phyloP scores from a whole-genome alignment of 805 yeast genomes.

The Myxozyma neotropica region DNA sequence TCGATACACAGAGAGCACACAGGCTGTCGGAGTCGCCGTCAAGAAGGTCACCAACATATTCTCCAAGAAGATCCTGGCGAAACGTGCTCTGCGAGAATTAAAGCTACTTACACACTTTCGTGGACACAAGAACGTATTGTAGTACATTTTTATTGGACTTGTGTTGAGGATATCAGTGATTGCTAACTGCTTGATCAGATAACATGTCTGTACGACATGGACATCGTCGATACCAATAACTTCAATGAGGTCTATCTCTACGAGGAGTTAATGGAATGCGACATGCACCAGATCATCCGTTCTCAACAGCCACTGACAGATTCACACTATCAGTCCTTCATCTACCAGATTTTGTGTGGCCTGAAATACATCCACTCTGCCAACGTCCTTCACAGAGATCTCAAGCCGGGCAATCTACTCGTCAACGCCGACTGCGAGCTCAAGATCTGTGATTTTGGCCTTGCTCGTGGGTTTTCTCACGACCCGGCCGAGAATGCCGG shows the following conservation, averaged over 20 bases:
- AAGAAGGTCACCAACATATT: constrained; percentile 95
- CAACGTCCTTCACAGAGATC: constrained; percentile 89
- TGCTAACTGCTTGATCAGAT: constrained; percentile 45
- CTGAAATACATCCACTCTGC: constrained; percentile 87
- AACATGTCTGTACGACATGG: constrained; percentile 92
- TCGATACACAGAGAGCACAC: constrained; percentile 51
- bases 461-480: constrained; percentile 87
- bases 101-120: constrained; percentile 89
- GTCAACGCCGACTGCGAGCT: constrained; percentile 97
- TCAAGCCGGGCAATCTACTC: constrained; percentile 89
- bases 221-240: constrained; percentile 74
- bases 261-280: constrained; percentile 98
- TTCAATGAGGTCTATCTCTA: constrained; percentile 92
- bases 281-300: constrained; percentile 94
- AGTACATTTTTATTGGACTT: neutral
- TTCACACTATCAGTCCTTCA: constrained; percentile 87
- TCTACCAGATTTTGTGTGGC: constrained; percentile 91
- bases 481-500: constrained; percentile 85
- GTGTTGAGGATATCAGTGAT: neutral
- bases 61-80: constrained; percentile 85
- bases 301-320: constrained; percentile 93
- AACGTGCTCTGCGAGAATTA: constrained; percentile 87
- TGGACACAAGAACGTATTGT: constrained; percentile 70
- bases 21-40: constrained; percentile 70
- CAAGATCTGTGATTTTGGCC: constrained; percentile 94